phyloP scores from a whole-genome alignment of 106 monocot genomes.

The Phalaenopsis equestris region DNA sequence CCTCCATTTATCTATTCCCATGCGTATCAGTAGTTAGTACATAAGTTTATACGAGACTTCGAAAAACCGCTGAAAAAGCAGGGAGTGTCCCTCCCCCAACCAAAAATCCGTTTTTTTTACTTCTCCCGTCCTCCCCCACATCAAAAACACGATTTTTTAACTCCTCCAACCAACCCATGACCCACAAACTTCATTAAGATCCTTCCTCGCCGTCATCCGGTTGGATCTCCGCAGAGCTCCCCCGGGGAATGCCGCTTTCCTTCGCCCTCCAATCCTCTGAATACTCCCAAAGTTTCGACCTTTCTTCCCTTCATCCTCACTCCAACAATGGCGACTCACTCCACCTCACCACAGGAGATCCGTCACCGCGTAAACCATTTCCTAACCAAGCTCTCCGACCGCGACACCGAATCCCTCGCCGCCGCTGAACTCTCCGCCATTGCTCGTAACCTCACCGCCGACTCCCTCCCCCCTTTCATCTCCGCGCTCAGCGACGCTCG shows the following conservation, averaged over 20 bases:
- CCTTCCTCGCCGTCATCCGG: neutral
- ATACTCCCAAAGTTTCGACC: neutral
- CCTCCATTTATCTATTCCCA: too few relatives aligned
- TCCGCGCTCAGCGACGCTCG: conserved; percentile 69
- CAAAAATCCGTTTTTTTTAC: too few relatives aligned
- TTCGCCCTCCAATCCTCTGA: neutral
- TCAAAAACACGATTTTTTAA: neutral
- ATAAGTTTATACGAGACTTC: too few relatives aligned
- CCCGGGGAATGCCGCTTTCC: neutral
- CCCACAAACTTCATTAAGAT: neutral
- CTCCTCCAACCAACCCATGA: neutral
- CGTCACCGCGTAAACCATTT: conserved; percentile 52
- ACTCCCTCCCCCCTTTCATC: conserved; percentile 46
- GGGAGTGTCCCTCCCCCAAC: too few relatives aligned
- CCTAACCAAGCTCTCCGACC: conserved; percentile 69
- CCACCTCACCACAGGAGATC: conserved; percentile 11
- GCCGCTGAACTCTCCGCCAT: conserved; percentile 69
- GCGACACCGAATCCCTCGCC: conserved; percentile 89
- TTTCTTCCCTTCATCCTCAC: neutral
- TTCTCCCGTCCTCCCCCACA: neutral
- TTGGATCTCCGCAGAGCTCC: neutral
- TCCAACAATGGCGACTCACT: neutral
- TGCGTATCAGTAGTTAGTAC: too few relatives aligned
- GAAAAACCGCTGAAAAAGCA: neutral
- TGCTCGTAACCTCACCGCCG: conserved; percentile 34